Conservation (phyloP, 257 asterid species). For the Haberlea rhodopensis region DNA sequence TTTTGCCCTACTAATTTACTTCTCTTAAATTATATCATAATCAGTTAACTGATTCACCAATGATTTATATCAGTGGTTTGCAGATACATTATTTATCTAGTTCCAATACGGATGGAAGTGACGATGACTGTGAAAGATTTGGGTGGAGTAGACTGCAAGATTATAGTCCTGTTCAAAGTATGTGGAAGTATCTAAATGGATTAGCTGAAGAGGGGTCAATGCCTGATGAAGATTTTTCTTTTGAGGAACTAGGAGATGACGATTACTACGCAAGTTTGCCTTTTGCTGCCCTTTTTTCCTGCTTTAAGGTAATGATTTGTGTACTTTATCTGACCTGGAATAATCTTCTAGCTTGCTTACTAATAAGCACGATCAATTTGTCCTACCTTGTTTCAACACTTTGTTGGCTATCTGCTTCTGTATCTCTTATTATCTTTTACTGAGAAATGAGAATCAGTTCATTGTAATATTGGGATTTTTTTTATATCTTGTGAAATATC, state of each 20-base stretch:
- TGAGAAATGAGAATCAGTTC: not conserved
- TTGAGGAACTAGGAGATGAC: constrained; percentile 77
- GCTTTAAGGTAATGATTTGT: constrained; percentile 68
- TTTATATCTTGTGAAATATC: constrained; percentile 11
- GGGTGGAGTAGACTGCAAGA: constrained; percentile 80
- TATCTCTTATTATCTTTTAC: not conserved
- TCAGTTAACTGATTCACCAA: constrained; percentile 26
- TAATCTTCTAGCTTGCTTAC: constrained; percentile 15
- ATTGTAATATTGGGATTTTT: not conserved
- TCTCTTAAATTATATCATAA: constrained; percentile 13
- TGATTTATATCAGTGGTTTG: constrained; percentile 62
- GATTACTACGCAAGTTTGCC: constrained; percentile 93
- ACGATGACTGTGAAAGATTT: constrained; percentile 64
- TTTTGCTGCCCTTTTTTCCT: constrained; percentile 89
- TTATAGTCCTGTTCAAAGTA: constrained; percentile 56
- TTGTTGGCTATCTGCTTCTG: not conserved
- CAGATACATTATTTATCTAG: constrained; percentile 79
- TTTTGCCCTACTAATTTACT: not conserved
- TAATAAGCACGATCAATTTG: constrained; percentile 12
- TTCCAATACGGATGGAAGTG: constrained; percentile 65
- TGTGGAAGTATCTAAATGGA: constrained; percentile 70
- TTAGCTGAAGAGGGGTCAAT: constrained; percentile 44
- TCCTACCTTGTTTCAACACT: constrained; percentile 11
- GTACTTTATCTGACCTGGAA: constrained; percentile 4
- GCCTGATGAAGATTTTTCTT: constrained; percentile 55